Evolutionary conservation across 805 yeast genomes (phyloP), one percentile per base, ranked within the genome.

Genomic region (Kodamaea kaohsiungensis): DNA sequence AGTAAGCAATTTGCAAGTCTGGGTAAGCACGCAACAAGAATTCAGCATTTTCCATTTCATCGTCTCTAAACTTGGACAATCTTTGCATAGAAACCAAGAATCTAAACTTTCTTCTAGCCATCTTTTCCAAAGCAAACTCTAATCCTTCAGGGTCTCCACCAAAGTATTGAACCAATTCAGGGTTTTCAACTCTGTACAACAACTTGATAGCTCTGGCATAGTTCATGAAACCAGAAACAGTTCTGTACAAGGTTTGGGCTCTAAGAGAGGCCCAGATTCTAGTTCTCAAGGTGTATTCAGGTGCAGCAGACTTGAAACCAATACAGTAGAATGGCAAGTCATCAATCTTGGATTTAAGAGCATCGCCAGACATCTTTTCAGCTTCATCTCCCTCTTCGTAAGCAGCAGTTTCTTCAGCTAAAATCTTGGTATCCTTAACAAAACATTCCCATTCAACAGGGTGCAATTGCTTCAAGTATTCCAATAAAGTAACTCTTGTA

Each of bases 221-320:
- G 78, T 93, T 95, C 99, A 93, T 93, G 79, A 93, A 95, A 67
- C 99, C 99, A 53, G 97, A 89, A 51, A 93, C 93, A 48, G 99
- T 95, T 74, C 99, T 87, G 78, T 93, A 93, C 65, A 93, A 78
- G 37, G 99, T 95, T 79, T 93, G 99, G 42, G 97, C 88, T 76
- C 99, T 86, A 65, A 95, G 82, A 25, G 98, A 93, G 42, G 99
- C 99, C 99, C 99, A 93, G 63, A 93, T 91, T 78, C 99, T 83
- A 8, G 98, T 95, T 78, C 99, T 87, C 67, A 95, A 77, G 53
- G 96, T 90, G 76, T 90, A 95, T 71, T 92, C 97, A 39, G 98
- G 98, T 56, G 97, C 96, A 64, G 98, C 97, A 64, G 96, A 86
- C 77, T 95, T 93, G 85, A 91, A 93, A 72, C 98, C 99, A 69